Evolutionary conservation across 345 rosid species (phyloP).

Genomic region (Gossypium rotundifolium): DNA sequence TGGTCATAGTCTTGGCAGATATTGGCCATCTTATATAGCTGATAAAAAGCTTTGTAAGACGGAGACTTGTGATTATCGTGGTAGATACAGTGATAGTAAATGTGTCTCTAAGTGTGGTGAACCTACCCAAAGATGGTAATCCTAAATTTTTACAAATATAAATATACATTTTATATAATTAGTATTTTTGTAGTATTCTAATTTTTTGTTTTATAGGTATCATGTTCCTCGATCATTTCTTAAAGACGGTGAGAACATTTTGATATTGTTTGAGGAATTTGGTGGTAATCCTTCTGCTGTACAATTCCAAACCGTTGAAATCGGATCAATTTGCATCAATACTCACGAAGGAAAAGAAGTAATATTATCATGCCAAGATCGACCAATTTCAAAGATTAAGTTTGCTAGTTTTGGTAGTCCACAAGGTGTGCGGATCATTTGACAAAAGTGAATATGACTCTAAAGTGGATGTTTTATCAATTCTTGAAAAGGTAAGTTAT

Average conservation of each 20-base stretch:
- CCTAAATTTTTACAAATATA: not conserved
- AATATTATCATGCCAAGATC: slow-evolving; percentile 46
- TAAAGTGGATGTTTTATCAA: not conserved
- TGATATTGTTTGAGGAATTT: slow-evolving; percentile 55
- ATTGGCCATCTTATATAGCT: slow-evolving; percentile 23
- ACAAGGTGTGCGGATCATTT: slow-evolving; percentile 46
- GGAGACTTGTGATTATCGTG: slow-evolving; percentile 26
- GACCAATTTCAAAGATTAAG: slow-evolving; percentile 21
- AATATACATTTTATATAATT: not conserved
- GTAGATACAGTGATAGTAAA: slow-evolving; percentile 10
- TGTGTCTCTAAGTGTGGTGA: slow-evolving; percentile 27
- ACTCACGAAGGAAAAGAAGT: slow-evolving; percentile 31
- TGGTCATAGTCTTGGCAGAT: slow-evolving; percentile 25
- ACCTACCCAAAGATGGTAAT: slow-evolving; percentile 39
- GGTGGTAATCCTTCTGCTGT: slow-evolving; percentile 45
- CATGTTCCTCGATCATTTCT: slow-evolving; percentile 50
- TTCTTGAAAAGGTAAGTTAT: slow-evolving; percentile 6
- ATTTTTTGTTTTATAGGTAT: slow-evolving; percentile 26
- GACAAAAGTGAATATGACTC: slow-evolving; percentile 30
- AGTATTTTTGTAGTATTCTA: not conserved
- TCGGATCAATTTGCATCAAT: slow-evolving; percentile 31
- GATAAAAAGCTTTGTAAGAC: slow-evolving; percentile 17
- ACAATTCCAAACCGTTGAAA: slow-evolving; percentile 24
- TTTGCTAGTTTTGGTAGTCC: slow-evolving; percentile 28
- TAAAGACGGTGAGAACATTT: slow-evolving; percentile 23